Evolutionary conservation across 2,329 filamentous ascomycete genomes (phyloP).

Genomic region (Fusarium siculi): DNA sequence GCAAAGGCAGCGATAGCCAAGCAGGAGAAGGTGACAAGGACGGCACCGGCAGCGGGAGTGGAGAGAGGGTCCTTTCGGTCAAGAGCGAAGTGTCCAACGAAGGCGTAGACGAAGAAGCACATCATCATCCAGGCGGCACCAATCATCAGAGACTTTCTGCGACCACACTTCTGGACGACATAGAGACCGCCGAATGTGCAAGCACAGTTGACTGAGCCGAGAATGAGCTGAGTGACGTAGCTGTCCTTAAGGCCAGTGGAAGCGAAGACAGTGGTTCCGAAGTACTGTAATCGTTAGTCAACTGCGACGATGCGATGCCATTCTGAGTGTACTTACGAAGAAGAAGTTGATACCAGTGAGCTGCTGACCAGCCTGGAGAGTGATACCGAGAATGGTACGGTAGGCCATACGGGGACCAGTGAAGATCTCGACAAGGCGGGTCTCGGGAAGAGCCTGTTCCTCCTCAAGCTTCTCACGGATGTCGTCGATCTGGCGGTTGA

Average conservation of each 20-base stretch:
- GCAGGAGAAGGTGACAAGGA: constrained; percentile 75
- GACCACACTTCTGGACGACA: constrained; percentile 72
- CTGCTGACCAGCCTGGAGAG: constrained; percentile 73
- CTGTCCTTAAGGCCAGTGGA: constrained; percentile 72
- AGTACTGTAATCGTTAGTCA: constrained; percentile 53
- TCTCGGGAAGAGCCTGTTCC: constrained; percentile 56
- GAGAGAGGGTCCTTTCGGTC: constrained; percentile 55
- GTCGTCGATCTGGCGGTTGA: constrained; percentile 61
- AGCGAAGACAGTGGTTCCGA: constrained; percentile 72
- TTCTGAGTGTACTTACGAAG: constrained; percentile 52
- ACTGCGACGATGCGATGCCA: not conserved
- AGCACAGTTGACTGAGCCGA: constrained; percentile 73
- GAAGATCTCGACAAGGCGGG: constrained; percentile 69
- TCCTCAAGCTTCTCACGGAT: constrained; percentile 64
- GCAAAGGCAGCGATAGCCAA: constrained; percentile 75
- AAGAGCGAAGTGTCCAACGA: constrained; percentile 59
- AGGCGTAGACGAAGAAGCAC: constrained; percentile 63
- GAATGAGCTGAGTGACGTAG: constrained; percentile 75
- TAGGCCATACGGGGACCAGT: constrained; percentile 74
- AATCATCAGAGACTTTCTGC: constrained; percentile 69
- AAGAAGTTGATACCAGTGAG: constrained; percentile 71
- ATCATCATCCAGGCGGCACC: constrained; percentile 71
- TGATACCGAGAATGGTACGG: constrained; percentile 70
- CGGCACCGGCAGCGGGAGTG: constrained; percentile 62
- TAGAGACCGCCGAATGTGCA: constrained; percentile 74